Conservation (phyloP, 2,329 filamentous ascomycete genomes). For the Conoideocrella luteorostrata region DNA sequence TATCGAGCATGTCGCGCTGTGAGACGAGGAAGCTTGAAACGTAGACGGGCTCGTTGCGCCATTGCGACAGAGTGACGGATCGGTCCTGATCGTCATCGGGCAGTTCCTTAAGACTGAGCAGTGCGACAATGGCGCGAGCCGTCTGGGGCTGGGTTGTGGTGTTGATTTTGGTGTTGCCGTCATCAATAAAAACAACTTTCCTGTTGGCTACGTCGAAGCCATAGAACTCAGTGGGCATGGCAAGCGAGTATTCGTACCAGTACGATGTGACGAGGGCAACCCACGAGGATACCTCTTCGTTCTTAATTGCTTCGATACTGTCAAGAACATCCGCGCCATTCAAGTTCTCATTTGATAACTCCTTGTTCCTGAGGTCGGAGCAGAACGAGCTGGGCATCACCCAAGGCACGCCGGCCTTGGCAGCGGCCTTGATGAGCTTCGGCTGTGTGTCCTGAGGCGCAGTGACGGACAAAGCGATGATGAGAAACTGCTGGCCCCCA, state of each 20-base stretch:
- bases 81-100: conserved; percentile 31
- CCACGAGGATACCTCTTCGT: conserved; percentile 32
- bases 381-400: conserved; percentile 44
- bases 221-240: conserved; percentile 28
- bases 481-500: conserved; percentile 47
- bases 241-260: conserved; percentile 49
- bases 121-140: conserved; percentile 42
- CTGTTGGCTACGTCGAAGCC: conserved; percentile 43
- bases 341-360: conserved; percentile 27
- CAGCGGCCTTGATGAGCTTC: conserved; percentile 42
- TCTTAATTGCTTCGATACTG: conserved; percentile 31
- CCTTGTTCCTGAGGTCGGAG: conserved; percentile 41
- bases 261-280: conserved; percentile 47
- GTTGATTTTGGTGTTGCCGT: conserved; percentile 39
- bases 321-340: conserved; percentile 17
- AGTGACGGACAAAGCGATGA: conserved; percentile 41
- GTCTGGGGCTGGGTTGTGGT: conserved; percentile 47
- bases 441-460: conserved; percentile 35
- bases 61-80: conserved; percentile 31
- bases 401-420: conserved; percentile 42
- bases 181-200: conserved; percentile 41
- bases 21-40: conserved; percentile 50
- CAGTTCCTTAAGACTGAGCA: conserved; percentile 42
- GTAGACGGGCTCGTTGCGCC: conserved; percentile 42
- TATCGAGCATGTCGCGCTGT: conserved; percentile 60